Evolutionary conservation across 1,139 yeast species (phyloP), one percentile per base, ranked within the genome.

Genomic region (Suhomyces anneliseae): DNA sequence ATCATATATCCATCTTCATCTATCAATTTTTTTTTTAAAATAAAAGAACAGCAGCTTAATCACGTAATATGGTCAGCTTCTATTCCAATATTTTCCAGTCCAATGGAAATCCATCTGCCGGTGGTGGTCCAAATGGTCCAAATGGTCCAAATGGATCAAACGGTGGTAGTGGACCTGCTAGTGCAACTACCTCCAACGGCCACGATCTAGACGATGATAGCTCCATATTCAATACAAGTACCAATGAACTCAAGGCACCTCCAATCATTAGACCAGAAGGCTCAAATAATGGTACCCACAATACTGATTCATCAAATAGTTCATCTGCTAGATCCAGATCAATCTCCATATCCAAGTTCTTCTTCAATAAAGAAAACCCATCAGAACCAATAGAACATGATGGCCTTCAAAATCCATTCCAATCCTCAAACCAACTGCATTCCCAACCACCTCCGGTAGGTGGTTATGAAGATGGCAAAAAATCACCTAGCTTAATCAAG

Each of bases 271-370:
- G 43, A 12, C 47, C 52, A 14, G 56, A 50, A 19, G 43, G 39
- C 3, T 48, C 43, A 34, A 29, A 11, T 29, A 29, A 29, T 29
- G 32, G 32, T 11, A 29, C 32, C n/a, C 19, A 9, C 4, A 38
- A 27, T 10, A 34, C 35, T n/a, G 40, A 43, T 19, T 39, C 47
- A 26, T 42, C 48, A 37, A 35, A 33, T 24, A 33, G 50, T 27
- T 38, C 46, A 10, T 39, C 48, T 26, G 44, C 47, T n/a, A 40
- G 62, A 8, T 46, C 54, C 38, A 45, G 65, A 27, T 56, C 62
- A 36, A 58, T 60, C 12, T 56, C 61, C 36, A 42, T 61, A 32
- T 46, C 59, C 24, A 49, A 57, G 38, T 55, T 61, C 40, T 50
- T 59, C 37, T 56, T 58, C 47, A 50, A 40, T 38, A 58, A 58